A percentile compares a stretch with the other conserved stretches of the same genome.
phyloP scores from a whole-genome alignment of 768 basidiomycete species.

The Tricholomella constricta region DNA sequence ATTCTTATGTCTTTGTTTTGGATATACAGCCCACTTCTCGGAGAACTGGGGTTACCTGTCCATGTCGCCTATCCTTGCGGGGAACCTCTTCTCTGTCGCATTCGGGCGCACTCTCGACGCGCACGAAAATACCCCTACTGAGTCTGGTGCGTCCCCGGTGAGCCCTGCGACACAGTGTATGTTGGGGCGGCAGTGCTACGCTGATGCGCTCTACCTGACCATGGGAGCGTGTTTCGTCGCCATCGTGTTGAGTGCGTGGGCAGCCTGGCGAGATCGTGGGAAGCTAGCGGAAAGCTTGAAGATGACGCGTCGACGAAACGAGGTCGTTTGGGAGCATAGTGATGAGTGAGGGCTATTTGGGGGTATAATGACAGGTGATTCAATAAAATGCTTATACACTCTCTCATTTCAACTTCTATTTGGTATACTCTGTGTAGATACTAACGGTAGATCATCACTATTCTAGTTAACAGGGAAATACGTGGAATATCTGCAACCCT shows the following conservation, averaged over 20 bases:
- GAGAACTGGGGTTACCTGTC: slow-evolving; percentile 87
- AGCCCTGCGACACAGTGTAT: slow-evolving; percentile 48
- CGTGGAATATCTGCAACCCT: no score
- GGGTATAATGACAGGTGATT: no score
- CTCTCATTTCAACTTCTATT: no score
- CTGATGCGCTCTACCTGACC: slow-evolving; percentile 56
- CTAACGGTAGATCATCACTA: no score
- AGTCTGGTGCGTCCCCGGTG: not conserved
- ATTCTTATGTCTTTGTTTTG: not conserved
- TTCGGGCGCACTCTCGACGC: slow-evolving; percentile 83
- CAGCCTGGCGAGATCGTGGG: slow-evolving; percentile 48
- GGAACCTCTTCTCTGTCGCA: slow-evolving; percentile 81
- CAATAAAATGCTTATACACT: not conserved
- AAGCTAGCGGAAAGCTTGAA: slow-evolving; percentile 23
- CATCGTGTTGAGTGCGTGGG: slow-evolving; percentile 51
- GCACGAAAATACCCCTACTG: slow-evolving; percentile 39
- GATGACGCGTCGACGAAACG: not conserved
- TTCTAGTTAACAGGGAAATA: no score
- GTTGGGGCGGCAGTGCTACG: slow-evolving; percentile 61
- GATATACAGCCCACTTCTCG: slow-evolving; percentile 73
- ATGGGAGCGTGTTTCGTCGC: slow-evolving; percentile 47
- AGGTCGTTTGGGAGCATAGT: not conserved
- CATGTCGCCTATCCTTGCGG: slow-evolving; percentile 73
- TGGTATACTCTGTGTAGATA: no score
- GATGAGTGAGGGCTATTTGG: no score